These are phyloP conservation scores for Aspergillus brunneoviolaceus DNA, from an alignment of 2,329 filamentous ascomycete genomes.

Conservation along the genomic window DNA sequence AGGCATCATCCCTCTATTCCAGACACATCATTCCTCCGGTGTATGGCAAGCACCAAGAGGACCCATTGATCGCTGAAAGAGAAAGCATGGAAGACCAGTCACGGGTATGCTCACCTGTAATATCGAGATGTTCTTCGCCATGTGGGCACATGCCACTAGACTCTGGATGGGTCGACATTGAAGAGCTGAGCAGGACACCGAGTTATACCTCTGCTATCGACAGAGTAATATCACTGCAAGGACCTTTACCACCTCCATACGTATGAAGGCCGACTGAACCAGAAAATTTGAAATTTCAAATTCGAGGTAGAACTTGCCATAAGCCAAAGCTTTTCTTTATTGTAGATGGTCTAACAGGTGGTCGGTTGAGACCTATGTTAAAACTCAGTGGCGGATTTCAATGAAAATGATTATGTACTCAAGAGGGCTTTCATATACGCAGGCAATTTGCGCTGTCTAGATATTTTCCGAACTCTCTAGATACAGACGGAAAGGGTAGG, in stretches of 20 bases:
- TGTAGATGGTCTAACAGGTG: too few relatives aligned
- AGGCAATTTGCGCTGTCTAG: too few relatives aligned
- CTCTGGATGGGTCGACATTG: not conserved
- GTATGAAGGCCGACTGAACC: too few relatives aligned
- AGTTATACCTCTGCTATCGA: not conserved
- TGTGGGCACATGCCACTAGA: not conserved
- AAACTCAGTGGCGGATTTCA: too few relatives aligned
- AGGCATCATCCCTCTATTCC: not conserved
- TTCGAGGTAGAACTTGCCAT: too few relatives aligned
- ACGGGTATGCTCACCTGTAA: too few relatives aligned
- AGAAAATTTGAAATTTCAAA: accelerated
- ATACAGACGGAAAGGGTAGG: too few relatives aligned
- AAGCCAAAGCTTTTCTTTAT: too few relatives aligned
- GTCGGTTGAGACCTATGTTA: too few relatives aligned
- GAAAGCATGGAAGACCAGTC: not conserved
- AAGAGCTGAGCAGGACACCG: not conserved
- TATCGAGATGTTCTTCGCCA: not conserved
- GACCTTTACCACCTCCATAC: not conserved
- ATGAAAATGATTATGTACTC: accelerated
- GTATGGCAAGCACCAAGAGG: not conserved
- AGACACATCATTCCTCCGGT: not conserved
- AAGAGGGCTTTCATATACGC: too few relatives aligned
- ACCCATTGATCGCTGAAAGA: not conserved
- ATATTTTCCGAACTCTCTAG: too few relatives aligned
- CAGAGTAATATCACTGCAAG: not conserved